phyloP scores from a whole-genome alignment of 495 filamentous ascomycete genomes.

The Annulohypoxylon moriforme region DNA sequence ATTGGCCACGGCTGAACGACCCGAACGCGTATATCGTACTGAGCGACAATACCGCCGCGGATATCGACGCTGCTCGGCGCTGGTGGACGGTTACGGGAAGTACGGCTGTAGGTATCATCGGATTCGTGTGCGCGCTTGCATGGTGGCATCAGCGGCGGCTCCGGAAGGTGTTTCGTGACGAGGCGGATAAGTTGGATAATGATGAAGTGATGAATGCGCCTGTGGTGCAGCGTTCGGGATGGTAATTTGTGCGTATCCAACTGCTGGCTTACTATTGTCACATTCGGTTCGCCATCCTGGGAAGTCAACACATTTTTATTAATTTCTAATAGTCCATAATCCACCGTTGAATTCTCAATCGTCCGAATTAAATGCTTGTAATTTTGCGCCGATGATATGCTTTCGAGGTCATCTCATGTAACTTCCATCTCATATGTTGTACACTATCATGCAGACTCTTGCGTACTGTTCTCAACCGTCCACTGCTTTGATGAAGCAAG shows the following conservation, averaged over 20 bases:
- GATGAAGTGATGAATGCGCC: slow-evolving; percentile 8
- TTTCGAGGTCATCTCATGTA: neutral
- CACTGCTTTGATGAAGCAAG: neutral
- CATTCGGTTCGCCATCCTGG: neutral
- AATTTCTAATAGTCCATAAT: neutral
- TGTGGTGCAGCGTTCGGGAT: neutral
- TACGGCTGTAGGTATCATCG: slow-evolving; percentile 42
- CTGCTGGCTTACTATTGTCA: neutral
- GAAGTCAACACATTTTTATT: neutral
- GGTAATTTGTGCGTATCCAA: neutral
- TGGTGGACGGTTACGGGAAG: slow-evolving; percentile 50
- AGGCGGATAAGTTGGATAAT: slow-evolving; percentile 41
- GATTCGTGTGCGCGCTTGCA: slow-evolving; percentile 48
- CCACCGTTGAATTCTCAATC: neutral
- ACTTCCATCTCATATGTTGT: neutral
- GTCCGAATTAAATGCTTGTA: neutral
- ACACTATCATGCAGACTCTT: neutral
- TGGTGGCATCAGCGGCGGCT: slow-evolving; percentile 54
- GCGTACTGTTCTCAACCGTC: neutral
- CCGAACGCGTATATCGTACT: slow-evolving; percentile 40
- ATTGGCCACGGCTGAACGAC: slow-evolving; percentile 38
- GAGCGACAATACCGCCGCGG: slow-evolving; percentile 39
- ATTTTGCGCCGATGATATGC: slow-evolving; percentile 7
- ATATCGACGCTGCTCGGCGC: slow-evolving; percentile 34
- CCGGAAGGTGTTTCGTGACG: slow-evolving; percentile 48